Conservation (phyloP, 805 yeast species). For the Metschnikowia corniflorae region DNA sequence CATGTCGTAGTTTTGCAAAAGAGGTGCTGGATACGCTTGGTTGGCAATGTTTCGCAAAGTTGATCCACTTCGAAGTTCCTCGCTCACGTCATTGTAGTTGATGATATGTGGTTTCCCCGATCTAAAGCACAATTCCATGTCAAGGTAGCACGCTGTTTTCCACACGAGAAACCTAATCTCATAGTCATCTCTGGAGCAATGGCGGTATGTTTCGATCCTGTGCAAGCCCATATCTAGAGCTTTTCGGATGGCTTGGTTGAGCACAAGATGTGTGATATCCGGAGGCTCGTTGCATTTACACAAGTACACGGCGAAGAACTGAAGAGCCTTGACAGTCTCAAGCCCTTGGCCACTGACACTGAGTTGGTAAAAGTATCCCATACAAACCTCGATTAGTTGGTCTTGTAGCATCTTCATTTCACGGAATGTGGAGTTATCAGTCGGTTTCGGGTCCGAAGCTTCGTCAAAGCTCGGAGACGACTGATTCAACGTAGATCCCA, state of each 20-base stretch:
- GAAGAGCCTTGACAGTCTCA: slow-evolving; percentile 10
- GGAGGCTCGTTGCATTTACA: slow-evolving; percentile 9
- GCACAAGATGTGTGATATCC: slow-evolving; percentile 32
- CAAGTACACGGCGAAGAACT: slow-evolving; percentile 7
- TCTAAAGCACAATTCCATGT: slow-evolving; percentile 41
- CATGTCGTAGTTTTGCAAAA: slow-evolving; percentile 6
- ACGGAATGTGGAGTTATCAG: neutral
- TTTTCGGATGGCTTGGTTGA: slow-evolving; percentile 45
- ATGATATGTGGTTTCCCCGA: slow-evolving; percentile 49
- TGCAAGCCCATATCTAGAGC: slow-evolving; percentile 59
- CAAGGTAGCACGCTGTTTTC: slow-evolving; percentile 46
- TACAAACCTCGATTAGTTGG: slow-evolving; percentile 4
- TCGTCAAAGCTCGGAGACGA: neutral
- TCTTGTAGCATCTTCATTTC: slow-evolving; percentile 1
- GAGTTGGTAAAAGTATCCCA: slow-evolving; percentile 9
- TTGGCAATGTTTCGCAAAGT: neutral
- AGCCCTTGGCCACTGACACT: slow-evolving; percentile 8
- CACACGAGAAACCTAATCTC: slow-evolving; percentile 40
- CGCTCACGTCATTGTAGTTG: slow-evolving; percentile 33
- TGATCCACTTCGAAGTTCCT: slow-evolving; percentile 6
- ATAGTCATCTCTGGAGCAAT: slow-evolving; percentile 33
- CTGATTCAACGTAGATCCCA: slow-evolving; percentile 1
- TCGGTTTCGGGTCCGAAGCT: neutral
- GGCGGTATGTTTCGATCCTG: slow-evolving; percentile 41
- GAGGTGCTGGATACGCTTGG: neutral